phyloP scores from a whole-genome alignment of 1,284 basidiomycete species.

The Malassezia arunalokei region DNA sequence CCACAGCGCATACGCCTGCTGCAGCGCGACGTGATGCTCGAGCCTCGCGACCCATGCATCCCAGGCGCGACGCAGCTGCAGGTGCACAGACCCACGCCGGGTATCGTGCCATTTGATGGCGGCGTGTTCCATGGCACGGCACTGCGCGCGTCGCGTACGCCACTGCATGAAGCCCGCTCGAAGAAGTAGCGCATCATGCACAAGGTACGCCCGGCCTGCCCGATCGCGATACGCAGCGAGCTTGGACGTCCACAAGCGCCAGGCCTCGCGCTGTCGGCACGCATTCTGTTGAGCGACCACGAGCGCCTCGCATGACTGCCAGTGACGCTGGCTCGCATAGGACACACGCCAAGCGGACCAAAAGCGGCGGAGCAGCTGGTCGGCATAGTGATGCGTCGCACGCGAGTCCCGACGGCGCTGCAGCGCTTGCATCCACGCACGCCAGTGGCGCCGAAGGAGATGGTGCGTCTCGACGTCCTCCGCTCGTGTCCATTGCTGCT shows the following conservation, averaged over 20 bases:
- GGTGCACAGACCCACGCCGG: background rate
- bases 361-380: too few relatives aligned
- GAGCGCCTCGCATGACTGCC: background rate
- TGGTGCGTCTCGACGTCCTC: too few relatives aligned
- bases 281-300: background rate
- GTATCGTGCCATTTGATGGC: background rate
- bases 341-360: constrained; percentile 2
- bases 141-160: background rate
- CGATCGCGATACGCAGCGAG: background rate
- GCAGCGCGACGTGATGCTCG: background rate
- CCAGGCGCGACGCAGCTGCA: background rate
- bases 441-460: too few relatives aligned
- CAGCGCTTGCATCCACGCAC: too few relatives aligned
- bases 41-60: background rate
- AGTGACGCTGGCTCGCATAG: background rate
- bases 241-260: background rate
- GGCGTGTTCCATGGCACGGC: background rate
- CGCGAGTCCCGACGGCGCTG: too few relatives aligned
- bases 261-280: background rate
- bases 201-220: background rate
- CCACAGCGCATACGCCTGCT: background rate
- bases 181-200: background rate
- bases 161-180: background rate
- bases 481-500: too few relatives aligned
- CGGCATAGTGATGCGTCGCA: too few relatives aligned